Evolutionary conservation across 2,329 filamentous ascomycete species (phyloP).

Genomic region (Ceratocystis variospora): DNA sequence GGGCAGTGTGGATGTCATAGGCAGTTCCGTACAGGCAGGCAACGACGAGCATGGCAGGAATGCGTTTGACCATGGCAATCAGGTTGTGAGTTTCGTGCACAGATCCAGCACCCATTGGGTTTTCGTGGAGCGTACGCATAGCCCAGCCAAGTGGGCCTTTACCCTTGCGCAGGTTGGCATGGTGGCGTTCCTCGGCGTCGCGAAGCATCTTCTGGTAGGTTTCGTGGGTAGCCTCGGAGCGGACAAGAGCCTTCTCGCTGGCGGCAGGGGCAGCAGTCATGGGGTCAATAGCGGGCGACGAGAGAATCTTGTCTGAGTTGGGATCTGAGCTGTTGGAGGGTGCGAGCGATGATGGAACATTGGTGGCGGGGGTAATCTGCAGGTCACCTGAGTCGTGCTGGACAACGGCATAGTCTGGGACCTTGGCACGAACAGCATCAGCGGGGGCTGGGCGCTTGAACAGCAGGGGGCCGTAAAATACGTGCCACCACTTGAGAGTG

Average conservation of each 20-base stretch:
- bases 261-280: conserved; percentile 16
- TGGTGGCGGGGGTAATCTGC: conserved; percentile 25
- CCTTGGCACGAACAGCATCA: conserved; percentile 39
- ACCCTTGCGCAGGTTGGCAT: conserved; percentile 48
- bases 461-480: conserved; percentile 49
- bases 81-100: conserved; percentile 65
- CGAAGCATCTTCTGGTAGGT: conserved; percentile 50
- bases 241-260: conserved; percentile 33
- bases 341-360: conserved; percentile 23
- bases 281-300: conserved; percentile 24
- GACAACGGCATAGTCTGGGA: conserved; percentile 66
- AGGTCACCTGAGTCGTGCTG: conserved; percentile 30
- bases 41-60: conserved; percentile 53
- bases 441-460: conserved; percentile 43
- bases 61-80: conserved; percentile 44
- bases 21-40: conserved; percentile 58
- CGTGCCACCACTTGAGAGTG: conserved; percentile 48
- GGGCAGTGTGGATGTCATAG: conserved; percentile 71
- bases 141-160: conserved; percentile 66
- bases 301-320: conserved; percentile 29
- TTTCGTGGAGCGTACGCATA: conserved; percentile 61
- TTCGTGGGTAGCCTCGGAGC: conserved; percentile 36
- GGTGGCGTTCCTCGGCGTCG: conserved; percentile 42
- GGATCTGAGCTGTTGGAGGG: conserved; percentile 36
- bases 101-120: conserved; percentile 57